These are phyloP conservation scores for Neurospora sp. DNA, from an alignment of 495 filamentous ascomycete species.

Conservation along the genomic window DNA sequence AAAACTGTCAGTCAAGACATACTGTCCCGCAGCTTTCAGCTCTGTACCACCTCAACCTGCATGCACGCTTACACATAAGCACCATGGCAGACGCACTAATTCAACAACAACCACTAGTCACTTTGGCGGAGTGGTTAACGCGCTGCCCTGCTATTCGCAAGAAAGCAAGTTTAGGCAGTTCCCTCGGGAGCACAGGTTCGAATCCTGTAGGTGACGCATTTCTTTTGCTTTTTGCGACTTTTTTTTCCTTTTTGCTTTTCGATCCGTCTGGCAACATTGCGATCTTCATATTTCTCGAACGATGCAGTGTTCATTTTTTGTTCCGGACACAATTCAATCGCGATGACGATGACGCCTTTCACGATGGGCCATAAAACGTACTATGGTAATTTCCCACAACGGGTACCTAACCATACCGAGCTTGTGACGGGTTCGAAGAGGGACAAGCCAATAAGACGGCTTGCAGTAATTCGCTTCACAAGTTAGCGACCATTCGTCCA, in stretches of 20 bases:
- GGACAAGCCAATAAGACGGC: background rate
- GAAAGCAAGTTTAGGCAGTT: slow-evolving; percentile 1
- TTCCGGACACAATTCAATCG: background rate
- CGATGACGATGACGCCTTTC: background rate
- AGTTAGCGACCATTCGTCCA: background rate
- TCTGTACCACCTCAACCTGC: background rate
- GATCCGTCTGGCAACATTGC: background rate
- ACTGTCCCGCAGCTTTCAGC: background rate
- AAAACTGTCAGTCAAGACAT: too few species aligned
- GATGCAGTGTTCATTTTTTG: background rate
- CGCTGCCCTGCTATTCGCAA: slow-evolving; percentile 10
- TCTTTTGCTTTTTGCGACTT: too few species aligned
- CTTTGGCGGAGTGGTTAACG: slow-evolving; percentile 9
- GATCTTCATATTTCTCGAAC: background rate
- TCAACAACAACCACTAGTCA: background rate
- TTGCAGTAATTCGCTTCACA: background rate
- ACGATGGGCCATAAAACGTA: background rate
- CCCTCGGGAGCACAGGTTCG: slow-evolving; percentile 1
- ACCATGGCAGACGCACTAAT: background rate
- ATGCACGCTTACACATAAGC: background rate
- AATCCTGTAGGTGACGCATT: slow-evolving; percentile 5
- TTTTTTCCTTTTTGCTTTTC: background rate
- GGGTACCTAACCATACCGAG: background rate
- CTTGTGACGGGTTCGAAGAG: background rate
- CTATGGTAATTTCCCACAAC: background rate